Base-by-base conservation (phyloP, 257 asterid species). In the Rubia yunnanensis region DNA sequence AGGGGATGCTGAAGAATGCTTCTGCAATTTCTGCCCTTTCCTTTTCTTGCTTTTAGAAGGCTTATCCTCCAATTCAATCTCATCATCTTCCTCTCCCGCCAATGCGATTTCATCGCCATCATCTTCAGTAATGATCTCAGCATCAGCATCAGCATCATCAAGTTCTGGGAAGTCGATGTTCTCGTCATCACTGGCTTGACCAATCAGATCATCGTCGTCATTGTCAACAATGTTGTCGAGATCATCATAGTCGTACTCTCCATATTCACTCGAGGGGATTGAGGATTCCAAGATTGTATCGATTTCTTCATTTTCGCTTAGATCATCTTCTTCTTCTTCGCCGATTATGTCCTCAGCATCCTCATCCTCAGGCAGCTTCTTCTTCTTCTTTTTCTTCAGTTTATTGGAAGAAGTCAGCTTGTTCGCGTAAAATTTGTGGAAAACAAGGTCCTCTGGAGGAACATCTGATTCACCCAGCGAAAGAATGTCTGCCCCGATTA, bases 361-460 rank as follows among this genome's bases (percentile, higher is more conserved):
- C 65, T 83, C 96, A 0, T 89, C 99, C 18, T 82, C 97, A 1
- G 73, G 71, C 10, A 73, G 78, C 72, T 72, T 81, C 82, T 83
- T 92, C 82, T 83, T 91, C 73, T 81, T 84, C 88, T 85, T 92
- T 1, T 73, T 68, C 70, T 73, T 73, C 5, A 83, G 76, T 75
- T 85, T 89, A 76, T 84, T 85, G 3, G 87, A 71, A 63, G 95
- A 80, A 41, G 69, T 85, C 88, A 83, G 74, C 72, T 87, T 92
- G 79, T 86, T 89, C 78, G 78, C 53, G 81, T 87, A 89, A 74
- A 92, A 92, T 64, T 84, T 92, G 31, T 89, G 99, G 90, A 92
- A 92, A 36, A 92, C 97, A 2, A 87, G 82, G 67, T 92, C 97
- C 78, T 89, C 97, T 0, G 95, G 94, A 1, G 94, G 78, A 9